phyloP scores from a whole-genome alignment of 306 rosid species.

The Astragalus membranaceus region DNA sequence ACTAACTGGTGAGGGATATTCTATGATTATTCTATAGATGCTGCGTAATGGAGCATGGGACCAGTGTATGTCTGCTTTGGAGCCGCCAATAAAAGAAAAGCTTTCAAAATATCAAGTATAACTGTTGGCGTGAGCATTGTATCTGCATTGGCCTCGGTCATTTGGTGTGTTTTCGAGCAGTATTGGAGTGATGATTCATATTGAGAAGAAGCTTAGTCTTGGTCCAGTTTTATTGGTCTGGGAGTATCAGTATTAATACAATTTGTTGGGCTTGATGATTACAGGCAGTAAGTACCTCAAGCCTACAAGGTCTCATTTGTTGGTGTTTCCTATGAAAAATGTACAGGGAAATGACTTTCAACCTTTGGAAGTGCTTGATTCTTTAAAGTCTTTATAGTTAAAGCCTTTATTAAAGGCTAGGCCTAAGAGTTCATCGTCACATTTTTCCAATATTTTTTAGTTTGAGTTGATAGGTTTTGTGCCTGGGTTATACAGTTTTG shows the following conservation, averaged over 20 bases:
- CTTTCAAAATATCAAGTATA: constrained; percentile 87
- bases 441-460: constrained; percentile 30
- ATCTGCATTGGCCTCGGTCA: constrained; percentile 38
- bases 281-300: constrained; percentile 27
- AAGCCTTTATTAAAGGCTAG: constrained; percentile 35
- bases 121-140: constrained; percentile 30
- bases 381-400: constrained; percentile 44
- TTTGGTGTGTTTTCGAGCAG: constrained; percentile 38
- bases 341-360: constrained; percentile 71
- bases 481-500: constrained; percentile 50
- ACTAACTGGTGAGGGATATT: constrained; percentile 15
- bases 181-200: constrained; percentile 28
- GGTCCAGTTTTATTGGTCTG: constrained; percentile 31
- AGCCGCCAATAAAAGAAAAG: constrained; percentile 77
- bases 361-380: constrained; percentile 46
- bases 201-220: constrained; percentile 26
- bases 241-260: constrained; percentile 21
- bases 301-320: constrained; percentile 28
- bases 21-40: constrained; percentile 55
- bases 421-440: constrained; percentile 35
- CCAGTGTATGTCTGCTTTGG: constrained; percentile 93
- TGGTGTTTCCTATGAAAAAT: constrained; percentile 38
- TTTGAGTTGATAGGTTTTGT: constrained; percentile 38
- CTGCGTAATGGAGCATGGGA: constrained; percentile 96
- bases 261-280: constrained; percentile 49